Percentiles rank a stretch among this genome's conserved stretches.
Conservation (phyloP, 768 basidiomycete genomes). For the Podaxis sp. region DNA sequence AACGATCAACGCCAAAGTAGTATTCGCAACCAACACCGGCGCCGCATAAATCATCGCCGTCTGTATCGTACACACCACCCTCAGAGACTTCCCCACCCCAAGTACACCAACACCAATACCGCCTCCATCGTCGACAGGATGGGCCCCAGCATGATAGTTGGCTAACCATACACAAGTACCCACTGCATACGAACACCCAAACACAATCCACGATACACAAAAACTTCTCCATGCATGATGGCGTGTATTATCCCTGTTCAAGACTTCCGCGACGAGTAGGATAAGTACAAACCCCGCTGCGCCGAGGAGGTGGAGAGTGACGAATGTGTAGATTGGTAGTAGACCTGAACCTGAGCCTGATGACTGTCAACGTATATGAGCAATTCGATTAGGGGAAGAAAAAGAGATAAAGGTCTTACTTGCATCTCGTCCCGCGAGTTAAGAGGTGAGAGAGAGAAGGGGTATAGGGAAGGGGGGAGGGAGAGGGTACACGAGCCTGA, state of each 20-base stretch:
- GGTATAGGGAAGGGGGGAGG: not conserved
- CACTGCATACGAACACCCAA: conserved; percentile 7
- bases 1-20: conserved; percentile 11
- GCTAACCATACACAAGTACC: not conserved
- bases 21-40: conserved; percentile 2
- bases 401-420: not conserved
- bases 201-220: conserved; percentile 4
- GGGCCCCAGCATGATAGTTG: too few species aligned
- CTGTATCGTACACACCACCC: conserved; percentile 4
- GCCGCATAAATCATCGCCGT: conserved; percentile 10
- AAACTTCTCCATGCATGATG: conserved; percentile 8
- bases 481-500: not conserved
- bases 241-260: not conserved
- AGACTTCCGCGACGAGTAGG: not conserved
- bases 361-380: not conserved
- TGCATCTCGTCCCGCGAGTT: not conserved
- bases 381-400: not conserved
- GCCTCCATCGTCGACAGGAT: not conserved
- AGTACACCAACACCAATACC: not conserved
- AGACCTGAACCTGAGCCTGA: not conserved
- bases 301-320: not conserved
- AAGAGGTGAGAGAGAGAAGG: not conserved
- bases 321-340: not conserved
- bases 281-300: not conserved
- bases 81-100: not conserved